These are phyloP conservation scores for Leucocoprinus leucothites DNA, from an alignment of 768 basidiomycete species.

Conservation along the genomic window DNA sequence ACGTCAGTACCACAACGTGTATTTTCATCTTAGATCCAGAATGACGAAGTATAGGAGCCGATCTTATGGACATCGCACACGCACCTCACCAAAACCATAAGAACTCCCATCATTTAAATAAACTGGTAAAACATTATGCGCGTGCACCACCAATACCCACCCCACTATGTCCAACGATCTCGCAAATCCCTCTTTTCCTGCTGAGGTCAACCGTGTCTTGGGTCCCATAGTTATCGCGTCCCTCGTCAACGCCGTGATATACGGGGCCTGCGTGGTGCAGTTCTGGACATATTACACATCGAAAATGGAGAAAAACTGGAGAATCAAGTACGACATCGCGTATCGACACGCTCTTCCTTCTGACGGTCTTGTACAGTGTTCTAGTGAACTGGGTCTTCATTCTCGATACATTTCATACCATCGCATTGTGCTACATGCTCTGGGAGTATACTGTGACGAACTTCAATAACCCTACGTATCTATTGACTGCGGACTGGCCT, in stretches of 20 bases:
- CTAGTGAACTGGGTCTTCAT: constrained; percentile 26
- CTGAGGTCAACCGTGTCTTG: constrained; percentile 13
- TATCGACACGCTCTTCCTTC: background rate
- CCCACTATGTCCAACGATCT: background rate
- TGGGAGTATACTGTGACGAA: constrained; percentile 25
- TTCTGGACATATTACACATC: constrained; percentile 18
- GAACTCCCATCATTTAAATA: background rate
- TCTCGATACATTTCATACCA: constrained; percentile 26
- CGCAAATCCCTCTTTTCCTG: background rate
- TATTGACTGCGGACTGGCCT: constrained; percentile 22
- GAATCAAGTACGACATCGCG: background rate
- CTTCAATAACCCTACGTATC: constrained; percentile 19
- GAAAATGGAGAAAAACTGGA: background rate
- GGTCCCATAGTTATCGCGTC: constrained; percentile 23
- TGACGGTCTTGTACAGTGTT: constrained; percentile 12
- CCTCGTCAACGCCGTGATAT: constrained; percentile 20
- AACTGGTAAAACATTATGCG: background rate
- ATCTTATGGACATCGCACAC: background rate
- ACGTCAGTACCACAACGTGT: background rate
- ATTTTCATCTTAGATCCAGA: background rate
- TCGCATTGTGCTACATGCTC: constrained; percentile 23
- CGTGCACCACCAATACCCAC: background rate
- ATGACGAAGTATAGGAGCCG: background rate
- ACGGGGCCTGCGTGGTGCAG: constrained; percentile 23
- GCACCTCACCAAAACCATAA: constrained; percentile 1